phyloP scores from a whole-genome alignment of 495 filamentous ascomycete genomes.

The Aspergillus nidulans region DNA sequence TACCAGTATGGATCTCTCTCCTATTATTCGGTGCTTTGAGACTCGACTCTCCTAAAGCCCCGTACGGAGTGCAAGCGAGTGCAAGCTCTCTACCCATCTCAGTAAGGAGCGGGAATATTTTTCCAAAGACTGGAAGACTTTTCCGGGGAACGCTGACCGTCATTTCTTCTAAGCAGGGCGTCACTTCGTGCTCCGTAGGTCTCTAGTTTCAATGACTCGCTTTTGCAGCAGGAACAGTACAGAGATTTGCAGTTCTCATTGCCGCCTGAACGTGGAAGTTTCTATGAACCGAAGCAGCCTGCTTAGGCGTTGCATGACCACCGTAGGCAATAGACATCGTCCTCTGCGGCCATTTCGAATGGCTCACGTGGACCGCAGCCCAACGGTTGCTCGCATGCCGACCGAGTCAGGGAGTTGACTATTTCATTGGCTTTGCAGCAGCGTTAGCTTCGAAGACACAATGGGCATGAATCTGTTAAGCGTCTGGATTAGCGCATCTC shows the following conservation, averaged over 20 bases:
- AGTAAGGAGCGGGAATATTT: not conserved
- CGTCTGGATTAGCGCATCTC: constrained; percentile 11
- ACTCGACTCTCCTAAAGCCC: not conserved
- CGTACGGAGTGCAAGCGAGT: no score
- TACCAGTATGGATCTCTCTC: not conserved
- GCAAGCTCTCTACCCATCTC: no score
- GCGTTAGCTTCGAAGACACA: not conserved
- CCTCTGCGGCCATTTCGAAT: not conserved
- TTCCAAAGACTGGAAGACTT: no score
- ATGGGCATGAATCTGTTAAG: not conserved
- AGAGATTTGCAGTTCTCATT: not conserved
- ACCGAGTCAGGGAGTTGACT: no score
- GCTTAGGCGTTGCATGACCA: not conserved
- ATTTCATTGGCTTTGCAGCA: not conserved
- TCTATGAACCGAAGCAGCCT: not conserved
- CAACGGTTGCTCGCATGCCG: not conserved
- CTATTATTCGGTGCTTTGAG: not conserved
- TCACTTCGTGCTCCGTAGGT: not conserved
- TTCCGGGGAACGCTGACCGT: no score
- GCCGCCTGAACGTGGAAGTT: no score
- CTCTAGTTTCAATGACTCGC: no score
- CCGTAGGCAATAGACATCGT: not conserved
- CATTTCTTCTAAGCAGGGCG: no score
- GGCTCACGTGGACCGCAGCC: not conserved
- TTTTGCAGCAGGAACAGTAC: not conserved